Percentiles rank a stretch among this genome's conserved stretches.
Evolutionary conservation across 176 grass and related monocot genomes (phyloP).

Genomic region (Oryza officinalis): DNA sequence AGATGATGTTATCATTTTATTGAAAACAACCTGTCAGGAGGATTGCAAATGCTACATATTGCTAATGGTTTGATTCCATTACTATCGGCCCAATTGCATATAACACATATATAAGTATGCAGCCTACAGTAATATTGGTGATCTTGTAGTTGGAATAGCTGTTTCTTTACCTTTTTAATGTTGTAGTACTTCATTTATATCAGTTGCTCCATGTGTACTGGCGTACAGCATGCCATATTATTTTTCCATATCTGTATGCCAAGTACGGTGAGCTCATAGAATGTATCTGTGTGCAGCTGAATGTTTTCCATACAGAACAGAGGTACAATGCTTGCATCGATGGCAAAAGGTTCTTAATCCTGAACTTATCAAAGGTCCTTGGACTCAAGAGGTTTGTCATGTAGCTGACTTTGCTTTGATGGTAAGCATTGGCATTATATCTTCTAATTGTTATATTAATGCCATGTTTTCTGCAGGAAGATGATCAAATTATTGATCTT

Average conservation of each 20-base stretch:
- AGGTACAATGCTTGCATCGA: constrained; percentile 97
- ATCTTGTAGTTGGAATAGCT: constrained; percentile 16
- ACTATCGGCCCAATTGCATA: not conserved
- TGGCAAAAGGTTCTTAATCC: constrained; percentile 99
- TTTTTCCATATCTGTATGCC: not conserved
- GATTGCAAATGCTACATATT: not conserved
- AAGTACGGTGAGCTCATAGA: constrained; percentile 22
- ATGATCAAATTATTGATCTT: constrained; percentile 86
- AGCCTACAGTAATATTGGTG: not conserved
- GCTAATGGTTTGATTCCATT: constrained; percentile 11
- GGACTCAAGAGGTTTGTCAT: constrained; percentile 85
- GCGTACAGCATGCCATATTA: not conserved
- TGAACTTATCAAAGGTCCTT: constrained; percentile 97
- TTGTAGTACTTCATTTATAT: not conserved
- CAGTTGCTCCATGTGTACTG: not conserved
- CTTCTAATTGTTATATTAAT: constrained; percentile 40
- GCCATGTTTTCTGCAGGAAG: constrained; percentile 63
- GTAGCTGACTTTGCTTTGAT: constrained; percentile 9
- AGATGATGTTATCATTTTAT: not conserved
- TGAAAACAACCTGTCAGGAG: not conserved
- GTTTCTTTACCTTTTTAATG: constrained; percentile 13
- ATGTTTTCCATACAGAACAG: constrained; percentile 85
- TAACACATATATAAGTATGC: not conserved
- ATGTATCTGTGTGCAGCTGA: constrained; percentile 58
- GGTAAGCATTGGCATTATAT: constrained; percentile 8